Conservation (phyloP, 148 eudicot species). For the Linanthus parryae region DNA sequence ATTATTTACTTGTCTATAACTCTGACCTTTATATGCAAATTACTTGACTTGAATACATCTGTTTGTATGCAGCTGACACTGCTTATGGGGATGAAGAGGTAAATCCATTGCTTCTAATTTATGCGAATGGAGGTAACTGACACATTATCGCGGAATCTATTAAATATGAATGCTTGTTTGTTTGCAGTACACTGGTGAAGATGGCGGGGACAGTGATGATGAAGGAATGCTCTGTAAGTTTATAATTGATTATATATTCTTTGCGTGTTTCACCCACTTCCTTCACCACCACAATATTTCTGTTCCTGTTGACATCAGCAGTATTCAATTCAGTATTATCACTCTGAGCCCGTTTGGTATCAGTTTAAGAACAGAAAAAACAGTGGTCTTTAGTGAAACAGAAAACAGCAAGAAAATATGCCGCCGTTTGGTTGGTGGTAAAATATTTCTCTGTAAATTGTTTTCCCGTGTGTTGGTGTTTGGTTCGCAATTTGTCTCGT, state of each 20-base stretch:
- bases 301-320: too few relatives aligned
- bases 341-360: too few relatives aligned
- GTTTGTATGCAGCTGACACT: constrained; percentile 33
- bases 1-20: not conserved
- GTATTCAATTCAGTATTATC: too few relatives aligned
- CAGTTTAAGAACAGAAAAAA: too few relatives aligned
- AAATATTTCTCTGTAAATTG: too few relatives aligned
- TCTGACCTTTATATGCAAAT: not conserved
- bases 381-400: too few relatives aligned
- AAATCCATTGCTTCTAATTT: constrained; percentile 8
- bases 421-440: too few relatives aligned
- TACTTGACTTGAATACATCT: constrained; percentile 9
- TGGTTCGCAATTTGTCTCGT: too few relatives aligned
- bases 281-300: not conserved
- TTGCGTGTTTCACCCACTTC: not conserved
- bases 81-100: constrained; percentile 58
- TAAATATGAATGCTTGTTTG: constrained; percentile 12
- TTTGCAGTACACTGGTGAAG: constrained; percentile 46
- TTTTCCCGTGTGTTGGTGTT: too few relatives aligned
- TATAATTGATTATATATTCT: not conserved
- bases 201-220: constrained; percentile 50
- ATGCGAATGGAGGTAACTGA: not conserved
- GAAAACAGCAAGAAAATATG: too few relatives aligned
- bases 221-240: constrained; percentile 83
- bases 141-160: not conserved